These are phyloP conservation scores for Ogataea thermomethanolica DNA, from an alignment of 805 yeast genomes.

Conservation along the genomic window DNA sequence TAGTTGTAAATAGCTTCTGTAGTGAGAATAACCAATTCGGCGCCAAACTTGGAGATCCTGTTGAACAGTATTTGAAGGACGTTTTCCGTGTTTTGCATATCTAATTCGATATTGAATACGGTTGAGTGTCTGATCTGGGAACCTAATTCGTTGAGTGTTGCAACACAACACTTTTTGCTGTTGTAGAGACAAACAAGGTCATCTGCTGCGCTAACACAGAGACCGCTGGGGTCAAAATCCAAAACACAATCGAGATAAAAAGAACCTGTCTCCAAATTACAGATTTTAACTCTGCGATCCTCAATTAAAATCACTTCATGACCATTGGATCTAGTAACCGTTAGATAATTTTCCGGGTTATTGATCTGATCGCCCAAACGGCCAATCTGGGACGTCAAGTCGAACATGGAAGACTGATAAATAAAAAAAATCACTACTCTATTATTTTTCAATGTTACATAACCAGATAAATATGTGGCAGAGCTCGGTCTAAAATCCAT, in stretches of 20 bases:
- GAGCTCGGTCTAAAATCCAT: too few relatives aligned
- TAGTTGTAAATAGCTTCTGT: slow-evolving; percentile 34
- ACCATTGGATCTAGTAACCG: slow-evolving; percentile 27
- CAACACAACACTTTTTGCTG: slow-evolving; percentile 13
- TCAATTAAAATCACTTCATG: slow-evolving; percentile 26
- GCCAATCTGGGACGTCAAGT: slow-evolving; percentile 9
- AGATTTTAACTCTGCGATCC: slow-evolving; percentile 19
- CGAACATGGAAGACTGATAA: slow-evolving; percentile 1
- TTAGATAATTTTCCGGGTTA: slow-evolving; percentile 16
- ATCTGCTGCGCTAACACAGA: slow-evolving; percentile 25
- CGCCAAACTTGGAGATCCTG: slow-evolving; percentile 39
- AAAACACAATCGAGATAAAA: slow-evolving; percentile 13
- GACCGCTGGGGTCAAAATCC: slow-evolving; percentile 25
- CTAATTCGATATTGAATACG: slow-evolving; percentile 6
- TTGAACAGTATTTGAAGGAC: slow-evolving; percentile 44
- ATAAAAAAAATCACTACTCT: neutral
- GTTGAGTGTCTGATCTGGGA: slow-evolving; percentile 17
- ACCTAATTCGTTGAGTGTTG: slow-evolving; percentile 21
- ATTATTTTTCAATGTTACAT: neutral
- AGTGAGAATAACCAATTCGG: slow-evolving; percentile 43
- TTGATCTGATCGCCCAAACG: slow-evolving; percentile 15
- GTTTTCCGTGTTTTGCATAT: slow-evolving; percentile 19
- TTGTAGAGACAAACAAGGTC: slow-evolving; percentile 28
- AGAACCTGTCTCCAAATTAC: slow-evolving; percentile 13
- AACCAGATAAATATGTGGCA: neutral